Evolutionary conservation across 2,329 filamentous ascomycete genomes (phyloP), one percentile per base, ranked within the genome.

Genomic region (Ophiostoma sp.): DNA sequence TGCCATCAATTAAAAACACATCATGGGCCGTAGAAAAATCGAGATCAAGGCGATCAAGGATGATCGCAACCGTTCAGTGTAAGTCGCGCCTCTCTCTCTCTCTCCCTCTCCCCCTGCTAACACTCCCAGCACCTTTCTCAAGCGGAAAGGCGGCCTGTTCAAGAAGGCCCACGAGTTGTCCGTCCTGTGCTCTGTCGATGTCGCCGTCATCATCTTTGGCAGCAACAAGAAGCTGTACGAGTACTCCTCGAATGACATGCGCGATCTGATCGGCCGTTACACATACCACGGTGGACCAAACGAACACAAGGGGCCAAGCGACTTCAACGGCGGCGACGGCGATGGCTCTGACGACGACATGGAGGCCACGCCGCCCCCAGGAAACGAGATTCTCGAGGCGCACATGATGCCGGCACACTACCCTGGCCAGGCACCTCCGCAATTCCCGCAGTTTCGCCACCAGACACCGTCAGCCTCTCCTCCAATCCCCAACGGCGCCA

Each of bases 41-140:
- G 95, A 98, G 84, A 98, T 99, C 85, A 97, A 97, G 83, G 93
- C 94, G 76, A 98, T 98, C 86, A 97, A 97, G 82, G 94, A 97
- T 88, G 94, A 97, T 81, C 89, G 94, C 77, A 97, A 97, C 79
- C 93, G 94, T 79, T 97, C 94, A 77, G 94, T 97, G 94, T 97
- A 93, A 81, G 92, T 73, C 73, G 70, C 41, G 41, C 23, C 68
- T 67, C 41, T 17, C n/a, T 67, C 64, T 39, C 41, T 44, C 31
- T 33, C 31, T 67, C 8, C 17, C 11, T 31, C 35, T 23, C 23
- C 10, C 64, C 27, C 41, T 33, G 27, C 65, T 66, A 57, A 70
- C 71, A 27, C 41, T 31, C 41, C 10, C 77, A 97, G 94, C 74
- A 99, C 95, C 64, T 99, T 99, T 80, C 84, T 99, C 75, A 99